Conservation (phyloP, 2,329 filamentous ascomycete genomes). For the Penicillium sp. region DNA sequence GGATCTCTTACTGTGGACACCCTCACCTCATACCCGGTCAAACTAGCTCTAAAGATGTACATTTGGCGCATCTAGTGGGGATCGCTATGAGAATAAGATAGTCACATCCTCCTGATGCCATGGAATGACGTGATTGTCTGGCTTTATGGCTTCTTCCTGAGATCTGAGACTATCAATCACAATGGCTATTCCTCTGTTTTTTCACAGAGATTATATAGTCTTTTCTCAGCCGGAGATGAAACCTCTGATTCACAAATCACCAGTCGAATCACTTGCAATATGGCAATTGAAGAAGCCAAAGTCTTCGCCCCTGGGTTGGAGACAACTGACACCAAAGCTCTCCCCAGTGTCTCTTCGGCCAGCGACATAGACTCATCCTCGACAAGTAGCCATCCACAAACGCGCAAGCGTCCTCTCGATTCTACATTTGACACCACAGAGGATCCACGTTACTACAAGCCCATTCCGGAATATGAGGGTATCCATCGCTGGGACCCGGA, state of each 20-base stretch:
- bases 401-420: slow-evolving; percentile 13
- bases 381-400: slow-evolving; percentile 6
- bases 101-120: too few species aligned
- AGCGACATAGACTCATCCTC: slow-evolving; percentile 15
- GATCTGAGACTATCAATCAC: too few species aligned
- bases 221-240: too few species aligned
- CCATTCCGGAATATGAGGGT: slow-evolving; percentile 42
- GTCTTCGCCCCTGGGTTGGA: background rate
- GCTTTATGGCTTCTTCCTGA: too few species aligned
- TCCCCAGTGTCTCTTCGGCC: slow-evolving; percentile 2
- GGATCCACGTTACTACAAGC: slow-evolving; percentile 34
- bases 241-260: background rate
- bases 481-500: slow-evolving; percentile 45
- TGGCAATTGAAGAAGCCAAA: slow-evolving; percentile 17
- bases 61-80: too few species aligned
- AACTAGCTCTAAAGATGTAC: too few species aligned
- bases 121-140: too few species aligned
- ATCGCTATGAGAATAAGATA: too few species aligned
- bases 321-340: slow-evolving; percentile 7
- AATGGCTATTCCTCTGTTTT: too few species aligned
- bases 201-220: too few species aligned
- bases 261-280: slow-evolving; percentile 1
- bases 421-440: slow-evolving; percentile 33
- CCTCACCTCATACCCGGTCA: too few species aligned
- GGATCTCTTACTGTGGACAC: too few species aligned